Evolutionary conservation across 108 stramenopile species (phyloP).

Genomic region (Skeletonema marinoi): DNA sequence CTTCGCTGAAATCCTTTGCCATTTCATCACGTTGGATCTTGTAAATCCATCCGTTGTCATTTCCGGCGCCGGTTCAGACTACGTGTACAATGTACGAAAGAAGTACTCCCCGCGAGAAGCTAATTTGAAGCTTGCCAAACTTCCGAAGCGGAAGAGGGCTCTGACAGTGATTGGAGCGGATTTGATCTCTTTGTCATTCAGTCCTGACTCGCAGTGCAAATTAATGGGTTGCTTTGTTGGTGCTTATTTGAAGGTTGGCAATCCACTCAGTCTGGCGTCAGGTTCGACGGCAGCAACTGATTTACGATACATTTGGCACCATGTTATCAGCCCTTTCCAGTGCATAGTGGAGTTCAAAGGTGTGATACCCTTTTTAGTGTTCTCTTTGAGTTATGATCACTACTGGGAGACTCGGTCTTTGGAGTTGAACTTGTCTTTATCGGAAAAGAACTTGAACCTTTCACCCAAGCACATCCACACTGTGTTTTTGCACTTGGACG

Average conservation of each 20-base stretch:
- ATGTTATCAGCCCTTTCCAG: conserved; percentile 27
- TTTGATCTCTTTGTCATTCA: conserved; percentile 21
- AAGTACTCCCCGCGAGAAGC: conserved; percentile 19
- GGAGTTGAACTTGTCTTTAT: conserved; percentile 7
- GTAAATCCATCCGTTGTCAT: conserved; percentile 33
- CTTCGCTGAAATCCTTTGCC: conserved; percentile 4
- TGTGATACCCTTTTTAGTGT: conserved; percentile 21
- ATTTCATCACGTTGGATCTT: conserved; percentile 18
- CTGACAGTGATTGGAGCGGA: conserved; percentile 31
- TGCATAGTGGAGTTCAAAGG: conserved; percentile 31
- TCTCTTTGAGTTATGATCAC: conserved; percentile 43
- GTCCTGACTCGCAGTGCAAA: conserved; percentile 32
- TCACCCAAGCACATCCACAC: conserved; percentile 35
- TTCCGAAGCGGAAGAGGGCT: conserved; percentile 16
- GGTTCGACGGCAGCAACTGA: background rate
- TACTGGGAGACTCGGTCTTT: conserved; percentile 19
- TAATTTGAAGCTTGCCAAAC: conserved; percentile 37
- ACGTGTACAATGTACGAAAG: conserved; percentile 23
- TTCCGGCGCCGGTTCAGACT: conserved; percentile 36
- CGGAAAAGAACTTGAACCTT: conserved; percentile 16
- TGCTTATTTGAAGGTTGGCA: conserved; percentile 34
- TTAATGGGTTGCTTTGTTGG: conserved; percentile 26
- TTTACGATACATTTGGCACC: conserved; percentile 22
- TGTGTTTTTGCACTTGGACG: conserved; percentile 40
- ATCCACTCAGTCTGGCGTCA: background rate